Base-by-base conservation (phyloP, 148 eudicot genomes). In the Linanthus parryae region DNA sequence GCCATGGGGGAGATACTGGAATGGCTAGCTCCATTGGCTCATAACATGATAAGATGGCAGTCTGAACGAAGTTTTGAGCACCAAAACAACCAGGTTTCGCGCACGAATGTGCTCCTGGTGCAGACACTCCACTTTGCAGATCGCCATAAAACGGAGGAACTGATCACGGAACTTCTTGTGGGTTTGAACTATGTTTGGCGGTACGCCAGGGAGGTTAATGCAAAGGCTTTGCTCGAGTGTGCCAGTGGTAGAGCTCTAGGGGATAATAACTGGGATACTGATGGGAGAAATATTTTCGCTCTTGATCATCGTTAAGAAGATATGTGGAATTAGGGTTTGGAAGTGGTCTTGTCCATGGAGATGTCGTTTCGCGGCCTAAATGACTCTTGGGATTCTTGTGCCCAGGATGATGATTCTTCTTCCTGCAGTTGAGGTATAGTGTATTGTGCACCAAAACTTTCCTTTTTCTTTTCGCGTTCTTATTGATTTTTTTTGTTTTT, bases 131-230 rank as follows among this genome's bases (percentile, higher is more conserved):
- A 76, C 44, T 83, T 61, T 66, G 90, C 85, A 4, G 64, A 83
- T 64, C 82, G 63, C 41, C 80, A 71, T 41, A 83, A 79, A 53
- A 76, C 78, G 0, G 90, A 83, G 60, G 73, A 73, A 14, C 44
- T 58, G 0, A 73, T 83, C 14, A 71, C 75, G 7, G 90, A 83
- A 54, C 80, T 83, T 30, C 85, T 83, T 39, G 77, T 83, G 40
- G 90, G 90, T 51, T 59, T 83, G 59, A 83, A 83, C 45, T 83
- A 83, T 36, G 62, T 79, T 8, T 83, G 90, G 79, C 67, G 85
- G 38, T 79, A 63, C 45, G 82, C 72, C 20, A 38, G 88, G 29
- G 88, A 77, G 52, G 29, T 77, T 15, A 72, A 73, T 59, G 67
- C 78, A 5, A 77, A 73, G 40, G 69, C 82, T 14, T 33, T 76